phyloP scores from a whole-genome alignment of 345 rosid species.

The Toxicodendron radicans region DNA sequence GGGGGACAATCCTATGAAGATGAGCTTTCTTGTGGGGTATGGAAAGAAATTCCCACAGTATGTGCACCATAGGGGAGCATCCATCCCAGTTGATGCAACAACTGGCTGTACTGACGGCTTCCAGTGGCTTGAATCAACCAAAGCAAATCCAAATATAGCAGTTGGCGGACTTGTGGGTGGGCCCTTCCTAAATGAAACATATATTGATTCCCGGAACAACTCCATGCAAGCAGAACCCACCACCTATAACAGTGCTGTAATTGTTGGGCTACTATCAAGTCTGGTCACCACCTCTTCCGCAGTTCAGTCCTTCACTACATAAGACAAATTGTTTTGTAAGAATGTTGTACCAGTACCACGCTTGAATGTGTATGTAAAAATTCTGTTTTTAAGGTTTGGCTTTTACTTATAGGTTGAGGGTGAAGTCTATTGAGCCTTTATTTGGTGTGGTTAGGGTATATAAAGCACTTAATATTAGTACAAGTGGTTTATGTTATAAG shows the following conservation, averaged over 20 bases:
- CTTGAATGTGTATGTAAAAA: neutral
- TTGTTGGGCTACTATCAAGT: constrained; percentile 89
- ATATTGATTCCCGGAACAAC: constrained; percentile 65
- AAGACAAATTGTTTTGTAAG: constrained; percentile 7
- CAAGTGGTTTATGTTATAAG: no score
- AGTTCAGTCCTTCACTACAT: constrained; percentile 51
- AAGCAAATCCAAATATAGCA: constrained; percentile 86
- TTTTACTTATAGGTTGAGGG: neutral
- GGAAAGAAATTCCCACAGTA: constrained; percentile 78
- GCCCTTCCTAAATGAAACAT: constrained; percentile 84
- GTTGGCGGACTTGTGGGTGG: constrained; percentile 94
- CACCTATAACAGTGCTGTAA: constrained; percentile 82
- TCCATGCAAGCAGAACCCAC: constrained; percentile 83
- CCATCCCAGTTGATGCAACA: constrained; percentile 73
- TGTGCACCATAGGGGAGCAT: constrained; percentile 97
- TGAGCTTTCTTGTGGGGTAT: constrained; percentile 90
- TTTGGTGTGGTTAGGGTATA: neutral
- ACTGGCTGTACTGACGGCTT: constrained; percentile 78
- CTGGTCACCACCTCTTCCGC: constrained; percentile 88
- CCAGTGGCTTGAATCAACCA: constrained; percentile 60
- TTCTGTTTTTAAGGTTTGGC: neutral
- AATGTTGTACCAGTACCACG: constrained; percentile 14
- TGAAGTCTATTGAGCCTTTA: neutral
- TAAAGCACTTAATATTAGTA: no score
- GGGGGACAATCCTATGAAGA: constrained; percentile 74